Conservation (phyloP, 352 stramenopile species). For the Phytophthora tubulina region DNA sequence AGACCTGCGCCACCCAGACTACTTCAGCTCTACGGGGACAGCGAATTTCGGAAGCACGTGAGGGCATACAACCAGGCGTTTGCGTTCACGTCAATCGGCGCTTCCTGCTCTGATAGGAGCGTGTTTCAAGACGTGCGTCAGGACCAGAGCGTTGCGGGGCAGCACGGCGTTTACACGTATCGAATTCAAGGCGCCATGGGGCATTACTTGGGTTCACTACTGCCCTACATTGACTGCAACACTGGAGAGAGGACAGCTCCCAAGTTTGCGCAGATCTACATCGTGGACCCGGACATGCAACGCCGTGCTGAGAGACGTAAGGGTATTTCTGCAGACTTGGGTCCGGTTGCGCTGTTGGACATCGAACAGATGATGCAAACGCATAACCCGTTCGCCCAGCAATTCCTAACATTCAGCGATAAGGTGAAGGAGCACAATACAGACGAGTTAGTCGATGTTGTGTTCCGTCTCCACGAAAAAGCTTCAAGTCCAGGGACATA, state of each 20-base stretch:
- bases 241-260: neutral
- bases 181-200: too few relatives aligned
- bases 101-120: too few relatives aligned
- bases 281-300: constrained; percentile 16
- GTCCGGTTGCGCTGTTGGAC: neutral
- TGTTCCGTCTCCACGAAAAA: neutral
- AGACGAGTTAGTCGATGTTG: neutral
- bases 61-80: too few relatives aligned
- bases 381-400: constrained; percentile 30
- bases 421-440: neutral
- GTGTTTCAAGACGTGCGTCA: too few relatives aligned
- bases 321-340: constrained; percentile 3
- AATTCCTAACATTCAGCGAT: constrained; percentile 6
- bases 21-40: too few relatives aligned
- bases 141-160: too few relatives aligned
- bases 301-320: neutral
- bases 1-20: too few relatives aligned
- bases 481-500: constrained; percentile 1
- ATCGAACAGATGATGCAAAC: constrained; percentile 17
- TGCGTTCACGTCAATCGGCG: too few relatives aligned
- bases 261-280: constrained; percentile 29
- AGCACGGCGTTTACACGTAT: too few relatives aligned
- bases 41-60: too few relatives aligned
- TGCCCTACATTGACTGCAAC: too few relatives aligned
- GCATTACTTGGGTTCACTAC: too few relatives aligned